Base-by-base conservation (phyloP, 495 filamentous ascomycete species). In the Aspergillus incahuasiensis region DNA sequence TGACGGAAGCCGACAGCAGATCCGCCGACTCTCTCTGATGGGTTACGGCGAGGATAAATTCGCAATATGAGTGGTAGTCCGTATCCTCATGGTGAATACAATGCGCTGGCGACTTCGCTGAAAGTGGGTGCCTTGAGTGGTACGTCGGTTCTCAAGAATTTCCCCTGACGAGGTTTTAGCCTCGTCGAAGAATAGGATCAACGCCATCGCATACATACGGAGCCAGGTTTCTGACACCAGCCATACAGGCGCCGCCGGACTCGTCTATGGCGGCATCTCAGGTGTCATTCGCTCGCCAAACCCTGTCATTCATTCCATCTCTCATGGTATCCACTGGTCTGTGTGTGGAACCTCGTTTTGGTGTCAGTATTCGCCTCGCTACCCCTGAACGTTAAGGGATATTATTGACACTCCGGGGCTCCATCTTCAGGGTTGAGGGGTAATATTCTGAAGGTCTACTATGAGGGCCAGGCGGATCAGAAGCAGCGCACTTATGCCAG, bases 241-340 rank as follows among this genome's bases (percentile, higher is more conserved):
- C 20, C 16, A 38, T 42, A 54, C 45, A 95, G 90, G 88, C 56
- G 72, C 76, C 48, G 73, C 80, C 35, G 94, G 92, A n/a, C 61
- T 91, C 22, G 61, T 92, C 22, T 70, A 85, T 52, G 91, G 92
- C 53, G 86, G 86, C 48, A 77, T 82, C 40, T 68, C 74, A 30
- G 90, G 87, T 22, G 85, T 90, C 25, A 61, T 91, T 28, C 78
- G 83, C 62, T 86, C 84, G 21, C 80, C 74, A 16, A 84, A 86
- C 38, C 77, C 84, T 11, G 68, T 80, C 8, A 68, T 95, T 5
- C 94, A 91, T 72, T 84, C 90, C 5, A 43, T 85, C 34, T 80
- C 84, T 51, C 82, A 85, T 25, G 86, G 88, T 34, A 73, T 88
- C 39, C 91, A 96, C 71, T 96, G 87, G 80, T 88, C 87, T 71